Evolutionary conservation across 139 green algal genomes (phyloP).

Genomic region (Auxenochlorella pyrenoidosa): DNA sequence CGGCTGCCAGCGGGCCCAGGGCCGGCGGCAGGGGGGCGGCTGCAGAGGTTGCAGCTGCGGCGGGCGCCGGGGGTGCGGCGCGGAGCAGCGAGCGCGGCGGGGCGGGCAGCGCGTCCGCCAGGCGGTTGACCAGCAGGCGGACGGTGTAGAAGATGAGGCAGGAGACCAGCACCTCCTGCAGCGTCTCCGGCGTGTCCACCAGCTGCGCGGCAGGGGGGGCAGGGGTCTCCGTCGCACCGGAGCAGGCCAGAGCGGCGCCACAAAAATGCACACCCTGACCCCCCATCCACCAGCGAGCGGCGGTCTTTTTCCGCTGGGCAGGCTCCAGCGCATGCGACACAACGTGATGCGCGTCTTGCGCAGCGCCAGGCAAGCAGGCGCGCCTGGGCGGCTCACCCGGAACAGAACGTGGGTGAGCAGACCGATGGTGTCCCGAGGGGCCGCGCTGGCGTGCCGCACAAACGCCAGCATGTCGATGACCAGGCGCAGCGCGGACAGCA

Average conservation of each 20-base stretch:
- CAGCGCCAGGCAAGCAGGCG: background rate
- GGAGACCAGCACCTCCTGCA: slow-evolving; percentile 38
- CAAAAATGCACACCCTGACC: too few species aligned
- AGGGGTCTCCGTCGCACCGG: background rate
- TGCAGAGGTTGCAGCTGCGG: background rate
- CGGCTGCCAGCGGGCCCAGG: too few species aligned
- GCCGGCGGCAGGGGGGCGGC: background rate
- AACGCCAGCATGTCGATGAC: slow-evolving; percentile 40
- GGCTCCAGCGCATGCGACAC: background rate
- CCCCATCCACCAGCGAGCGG: too few species aligned
- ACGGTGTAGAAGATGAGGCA: slow-evolving; percentile 35
- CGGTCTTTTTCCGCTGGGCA: too few species aligned
- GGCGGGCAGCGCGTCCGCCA: slow-evolving; percentile 26
- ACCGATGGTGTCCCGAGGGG: slow-evolving; percentile 39
- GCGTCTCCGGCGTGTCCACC: slow-evolving; percentile 36
- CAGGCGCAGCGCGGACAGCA: slow-evolving; percentile 32
- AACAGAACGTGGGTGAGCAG: slow-evolving; percentile 33
- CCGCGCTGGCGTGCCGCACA: background rate
- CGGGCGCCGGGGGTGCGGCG: background rate
- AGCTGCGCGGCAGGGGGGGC: background rate
- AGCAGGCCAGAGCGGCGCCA: too few species aligned
- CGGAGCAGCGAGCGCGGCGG: background rate
- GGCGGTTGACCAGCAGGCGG: slow-evolving; percentile 17
- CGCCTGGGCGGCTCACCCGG: background rate
- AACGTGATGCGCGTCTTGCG: too few species aligned